Conservation (phyloP, 2,329 filamentous ascomycete genomes). For the Seiridium unicorne region DNA sequence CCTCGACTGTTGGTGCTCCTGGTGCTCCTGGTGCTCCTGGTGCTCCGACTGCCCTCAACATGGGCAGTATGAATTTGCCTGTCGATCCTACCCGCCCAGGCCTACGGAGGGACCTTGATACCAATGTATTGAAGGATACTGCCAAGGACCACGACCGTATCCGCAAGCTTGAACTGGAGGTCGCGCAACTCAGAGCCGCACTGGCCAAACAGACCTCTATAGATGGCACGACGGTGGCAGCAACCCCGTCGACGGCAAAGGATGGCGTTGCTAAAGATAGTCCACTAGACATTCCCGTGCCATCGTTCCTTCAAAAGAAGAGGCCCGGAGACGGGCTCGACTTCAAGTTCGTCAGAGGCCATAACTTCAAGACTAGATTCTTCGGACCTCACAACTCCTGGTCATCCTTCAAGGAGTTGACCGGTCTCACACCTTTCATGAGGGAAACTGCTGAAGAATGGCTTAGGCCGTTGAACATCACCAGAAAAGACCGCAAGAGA, state of each 20-base stretch:
- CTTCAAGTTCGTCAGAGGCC: conserved; percentile 56
- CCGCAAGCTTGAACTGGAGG: conserved; percentile 57
- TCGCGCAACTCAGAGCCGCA: conserved; percentile 54
- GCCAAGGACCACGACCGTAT: conserved; percentile 56
- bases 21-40: neutral
- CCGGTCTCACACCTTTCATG: conserved; percentile 60
- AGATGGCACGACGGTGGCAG: conserved; percentile 51
- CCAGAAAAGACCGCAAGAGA: conserved; percentile 54
- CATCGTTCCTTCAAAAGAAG: conserved; percentile 28
- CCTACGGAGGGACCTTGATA: conserved; percentile 35
- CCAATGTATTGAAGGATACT: conserved; percentile 34
- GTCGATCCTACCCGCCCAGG: conserved; percentile 29
- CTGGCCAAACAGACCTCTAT: conserved; percentile 45
- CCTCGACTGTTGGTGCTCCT: neutral
- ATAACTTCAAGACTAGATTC: conserved; percentile 59
- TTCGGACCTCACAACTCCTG: conserved; percentile 60
- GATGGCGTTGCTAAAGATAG: conserved; percentile 36
- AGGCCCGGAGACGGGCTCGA: conserved; percentile 36
- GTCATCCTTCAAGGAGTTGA: conserved; percentile 56
- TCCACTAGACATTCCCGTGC: conserved; percentile 31
- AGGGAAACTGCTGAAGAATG: conserved; percentile 61
- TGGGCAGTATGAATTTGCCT: neutral
- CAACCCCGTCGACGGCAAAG: conserved; percentile 44
- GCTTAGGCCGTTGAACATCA: conserved; percentile 56
- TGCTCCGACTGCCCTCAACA: neutral